Evolutionary conservation across 202 grass and related monocot genomes (phyloP).

Genomic region (Panicum virgatum): DNA sequence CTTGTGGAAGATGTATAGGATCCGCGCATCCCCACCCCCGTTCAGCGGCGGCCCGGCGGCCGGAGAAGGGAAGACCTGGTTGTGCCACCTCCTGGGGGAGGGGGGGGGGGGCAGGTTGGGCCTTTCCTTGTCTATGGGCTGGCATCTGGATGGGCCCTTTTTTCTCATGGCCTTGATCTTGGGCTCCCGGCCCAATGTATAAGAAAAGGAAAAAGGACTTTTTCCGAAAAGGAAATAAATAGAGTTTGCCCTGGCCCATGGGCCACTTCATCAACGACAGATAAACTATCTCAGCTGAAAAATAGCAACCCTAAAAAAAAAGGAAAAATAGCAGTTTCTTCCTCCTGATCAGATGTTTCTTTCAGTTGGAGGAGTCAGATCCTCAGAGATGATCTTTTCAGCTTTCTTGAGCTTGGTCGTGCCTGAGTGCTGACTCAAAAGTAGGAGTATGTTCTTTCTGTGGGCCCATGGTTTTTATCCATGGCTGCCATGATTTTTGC

Average conservation of each 20-base stretch:
- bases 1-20: too few relatives aligned
- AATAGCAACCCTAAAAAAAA: too few relatives aligned
- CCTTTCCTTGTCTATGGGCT: neutral
- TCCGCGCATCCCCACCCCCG: neutral
- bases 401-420: neutral
- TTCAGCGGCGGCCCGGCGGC: neutral
- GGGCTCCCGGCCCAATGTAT: neutral
- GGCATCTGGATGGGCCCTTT: neutral
- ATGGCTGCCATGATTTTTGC: conserved; percentile 8
- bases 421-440: conserved; percentile 1
- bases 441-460: neutral
- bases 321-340: neutral
- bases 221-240: too few relatives aligned
- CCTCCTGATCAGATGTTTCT: neutral
- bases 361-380: neutral
- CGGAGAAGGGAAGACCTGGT: neutral
- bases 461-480: conserved; percentile 1
- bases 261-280: too few relatives aligned
- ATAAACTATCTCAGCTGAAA: too few relatives aligned
- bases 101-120: neutral
- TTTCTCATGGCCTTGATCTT: neutral
- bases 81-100: neutral
- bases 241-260: too few relatives aligned
- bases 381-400: neutral
- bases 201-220: too few relatives aligned